Evolutionary conservation across 306 rosid species (phyloP).

Genomic region (Lathyrus tuberosus): DNA sequence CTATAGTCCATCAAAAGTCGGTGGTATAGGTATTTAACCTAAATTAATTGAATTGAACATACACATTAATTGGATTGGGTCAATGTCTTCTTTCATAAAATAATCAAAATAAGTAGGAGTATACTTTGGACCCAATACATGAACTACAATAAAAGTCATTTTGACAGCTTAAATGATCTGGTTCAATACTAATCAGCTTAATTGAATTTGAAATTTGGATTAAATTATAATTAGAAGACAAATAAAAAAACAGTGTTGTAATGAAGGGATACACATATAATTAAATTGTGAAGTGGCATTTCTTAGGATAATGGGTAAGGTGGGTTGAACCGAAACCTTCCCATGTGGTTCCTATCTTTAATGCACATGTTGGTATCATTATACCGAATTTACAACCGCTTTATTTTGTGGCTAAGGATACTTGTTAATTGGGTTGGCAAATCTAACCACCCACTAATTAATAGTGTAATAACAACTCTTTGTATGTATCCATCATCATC

Average conservation of each 20-base stretch:
- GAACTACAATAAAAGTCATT: slow-evolving; percentile 24
- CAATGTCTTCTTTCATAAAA: slow-evolving; percentile 37
- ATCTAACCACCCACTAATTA: slow-evolving; percentile 45
- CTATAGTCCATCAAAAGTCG: background rate
- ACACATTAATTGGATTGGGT: slow-evolving; percentile 34
- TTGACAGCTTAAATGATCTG: slow-evolving; percentile 45
- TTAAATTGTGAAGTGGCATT: background rate
- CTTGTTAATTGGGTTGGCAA: slow-evolving; percentile 44
- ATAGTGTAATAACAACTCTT: slow-evolving; percentile 12
- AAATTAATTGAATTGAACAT: slow-evolving; percentile 12
- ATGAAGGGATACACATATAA: slow-evolving; percentile 22
- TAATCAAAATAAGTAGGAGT: background rate
- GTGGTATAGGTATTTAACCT: slow-evolving; percentile 15
- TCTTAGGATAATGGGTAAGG: slow-evolving; percentile 44
- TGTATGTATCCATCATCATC: slow-evolving; percentile 34
- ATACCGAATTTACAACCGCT: slow-evolving; percentile 46
- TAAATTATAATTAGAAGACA: slow-evolving; percentile 6
- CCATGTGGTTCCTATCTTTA: slow-evolving; percentile 69
- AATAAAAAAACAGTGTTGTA: background rate
- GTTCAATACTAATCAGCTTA: slow-evolving; percentile 5
- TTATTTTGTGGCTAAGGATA: slow-evolving; percentile 52
- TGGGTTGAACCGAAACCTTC: slow-evolving; percentile 39
- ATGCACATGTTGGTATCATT: slow-evolving; percentile 64
- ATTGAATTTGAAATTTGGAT: background rate
- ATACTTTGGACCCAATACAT: slow-evolving; percentile 31